phyloP scores from a whole-genome alignment of 1,139 yeast genomes.

The Kazachstania sp. region DNA sequence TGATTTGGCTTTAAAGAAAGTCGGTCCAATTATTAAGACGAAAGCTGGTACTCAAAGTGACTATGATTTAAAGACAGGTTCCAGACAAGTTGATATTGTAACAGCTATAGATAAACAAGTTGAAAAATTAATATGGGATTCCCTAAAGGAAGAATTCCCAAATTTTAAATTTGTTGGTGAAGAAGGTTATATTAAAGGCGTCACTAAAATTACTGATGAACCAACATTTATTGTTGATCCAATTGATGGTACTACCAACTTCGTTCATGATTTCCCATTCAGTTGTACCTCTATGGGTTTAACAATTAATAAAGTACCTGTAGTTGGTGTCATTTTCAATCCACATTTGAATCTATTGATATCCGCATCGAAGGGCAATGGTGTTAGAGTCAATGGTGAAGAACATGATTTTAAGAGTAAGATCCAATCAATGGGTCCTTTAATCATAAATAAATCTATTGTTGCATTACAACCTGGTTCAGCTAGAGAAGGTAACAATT shows the following conservation, averaged over 20 bases:
- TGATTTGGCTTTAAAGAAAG: slow-evolving; percentile 19
- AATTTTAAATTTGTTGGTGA: slow-evolving; percentile 48
- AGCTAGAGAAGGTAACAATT: slow-evolving; percentile 45
- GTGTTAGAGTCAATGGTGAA: slow-evolving; percentile 42
- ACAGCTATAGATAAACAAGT: slow-evolving; percentile 52
- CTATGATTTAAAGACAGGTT: slow-evolving; percentile 44
- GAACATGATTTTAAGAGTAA: slow-evolving; percentile 33
- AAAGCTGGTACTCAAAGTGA: slow-evolving; percentile 44
- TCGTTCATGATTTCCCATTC: slow-evolving; percentile 51
- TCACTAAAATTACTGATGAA: slow-evolving; percentile 38
- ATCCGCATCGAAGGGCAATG: slow-evolving; percentile 45
- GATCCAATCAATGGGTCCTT: slow-evolving; percentile 27
- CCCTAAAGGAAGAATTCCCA: slow-evolving; percentile 37
- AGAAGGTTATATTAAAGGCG: slow-evolving; percentile 46
- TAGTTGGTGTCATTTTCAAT: slow-evolving; percentile 51
- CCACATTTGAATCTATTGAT: slow-evolving; percentile 45
- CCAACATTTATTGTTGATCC: slow-evolving; percentile 59
- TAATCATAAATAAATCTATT: slow-evolving; percentile 42
- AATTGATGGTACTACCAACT: slow-evolving; percentile 55
- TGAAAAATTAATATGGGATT: slow-evolving; percentile 40
- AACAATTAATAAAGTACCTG: slow-evolving; percentile 41
- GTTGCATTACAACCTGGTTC: slow-evolving; percentile 55
- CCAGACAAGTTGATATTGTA: slow-evolving; percentile 45
- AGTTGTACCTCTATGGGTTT: slow-evolving; percentile 54
- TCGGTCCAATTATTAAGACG: slow-evolving; percentile 42